Base-by-base conservation (phyloP, 345 rosid species). In the Salix brachista region DNA sequence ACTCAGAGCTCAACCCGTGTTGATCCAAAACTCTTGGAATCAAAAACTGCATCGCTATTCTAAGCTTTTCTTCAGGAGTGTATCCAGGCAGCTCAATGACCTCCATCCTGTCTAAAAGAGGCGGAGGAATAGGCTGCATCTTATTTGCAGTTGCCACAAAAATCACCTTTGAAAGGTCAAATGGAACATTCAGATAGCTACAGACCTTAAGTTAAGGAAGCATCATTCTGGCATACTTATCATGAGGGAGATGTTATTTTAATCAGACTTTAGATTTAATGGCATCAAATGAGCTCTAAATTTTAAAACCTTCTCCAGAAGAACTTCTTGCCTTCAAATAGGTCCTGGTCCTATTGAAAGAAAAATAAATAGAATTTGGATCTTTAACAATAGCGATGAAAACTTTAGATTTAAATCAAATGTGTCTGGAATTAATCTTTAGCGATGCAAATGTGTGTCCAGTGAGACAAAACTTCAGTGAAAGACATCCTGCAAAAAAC, bases 141-240 rank as follows among this genome's bases (percentile, higher is more conserved):
- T 89, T 89, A 85, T 96, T 96, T 67, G 99, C 99, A 64, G 99
- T 93, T 81, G 98, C 95, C 82, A 96, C 91, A 81, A 96, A 96
- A 77, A 92, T 85, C 75, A 93, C 99, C 88, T 90, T 92, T 28
- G 99, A 96, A 69, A 96, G 97, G 88, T 96, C 99, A 80, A 87
- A 96, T 23, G 99, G 99, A 77, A 96, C 98, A 84, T 93, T 96
- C 83, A 96, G 87, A 82, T 96, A 96, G 91, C 99, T 96, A 75
- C 36, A 70, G 58, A 75, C 32, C 77, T 71, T 80, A 60, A 78
- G 83, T 91, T 86, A 96, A 91, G 97, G 92, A 67, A 83, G 42
- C 37, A 78, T 82, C 60, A 44, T 32, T 52, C 48, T 21, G n/a
- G 26, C 16, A 76, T 52, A 65, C 21, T 8, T 65, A 65, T 75